Evolutionary conservation across 2,329 filamentous ascomycete species (phyloP).

Genomic region (Metarhizium guizhouense): DNA sequence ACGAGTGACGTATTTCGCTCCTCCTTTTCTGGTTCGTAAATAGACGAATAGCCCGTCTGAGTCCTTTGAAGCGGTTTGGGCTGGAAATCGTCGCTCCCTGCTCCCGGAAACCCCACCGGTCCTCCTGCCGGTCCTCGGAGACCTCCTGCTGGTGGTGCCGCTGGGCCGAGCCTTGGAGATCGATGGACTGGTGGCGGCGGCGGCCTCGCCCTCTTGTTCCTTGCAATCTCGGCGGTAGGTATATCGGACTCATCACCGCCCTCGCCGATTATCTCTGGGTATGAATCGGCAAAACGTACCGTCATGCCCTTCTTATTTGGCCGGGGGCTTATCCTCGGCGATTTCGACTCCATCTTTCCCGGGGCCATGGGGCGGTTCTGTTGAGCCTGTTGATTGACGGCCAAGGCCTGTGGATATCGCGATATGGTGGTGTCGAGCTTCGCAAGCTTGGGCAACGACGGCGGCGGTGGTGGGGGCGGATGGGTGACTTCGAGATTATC

Average conservation of each 20-base stretch:
- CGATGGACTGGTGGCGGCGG: constrained; percentile 15
- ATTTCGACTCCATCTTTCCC: constrained; percentile 30
- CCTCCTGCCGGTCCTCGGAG: background rate
- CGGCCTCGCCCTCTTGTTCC: constrained; percentile 36
- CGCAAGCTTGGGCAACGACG: constrained; percentile 40
- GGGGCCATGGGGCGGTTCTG: constrained; percentile 33
- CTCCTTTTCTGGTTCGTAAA: constrained; percentile 16
- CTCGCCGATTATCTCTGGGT: constrained; percentile 78
- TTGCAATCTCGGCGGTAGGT: constrained; percentile 63
- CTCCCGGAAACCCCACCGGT: background rate
- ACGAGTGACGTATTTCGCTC: background rate
- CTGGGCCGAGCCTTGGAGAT: background rate
- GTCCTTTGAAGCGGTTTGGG: constrained; percentile 47
- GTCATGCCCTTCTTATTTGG: constrained; percentile 55
- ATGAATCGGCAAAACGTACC: constrained; percentile 64
- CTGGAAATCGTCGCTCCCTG: constrained; percentile 34
- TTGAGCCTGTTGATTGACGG: constrained; percentile 33
- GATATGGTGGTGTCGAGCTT: constrained; percentile 48
- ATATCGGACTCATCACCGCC: constrained; percentile 79
- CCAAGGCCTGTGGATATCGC: constrained; percentile 45
- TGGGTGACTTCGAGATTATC: constrained; percentile 47
- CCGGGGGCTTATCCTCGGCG: constrained; percentile 34
- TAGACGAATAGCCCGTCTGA: constrained; percentile 44
- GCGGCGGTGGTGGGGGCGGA: constrained; percentile 34
- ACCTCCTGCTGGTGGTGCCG: constrained; percentile 1